phyloP scores from a whole-genome alignment of 2,329 filamentous ascomycete species.

The Hypoxylon sp. region DNA sequence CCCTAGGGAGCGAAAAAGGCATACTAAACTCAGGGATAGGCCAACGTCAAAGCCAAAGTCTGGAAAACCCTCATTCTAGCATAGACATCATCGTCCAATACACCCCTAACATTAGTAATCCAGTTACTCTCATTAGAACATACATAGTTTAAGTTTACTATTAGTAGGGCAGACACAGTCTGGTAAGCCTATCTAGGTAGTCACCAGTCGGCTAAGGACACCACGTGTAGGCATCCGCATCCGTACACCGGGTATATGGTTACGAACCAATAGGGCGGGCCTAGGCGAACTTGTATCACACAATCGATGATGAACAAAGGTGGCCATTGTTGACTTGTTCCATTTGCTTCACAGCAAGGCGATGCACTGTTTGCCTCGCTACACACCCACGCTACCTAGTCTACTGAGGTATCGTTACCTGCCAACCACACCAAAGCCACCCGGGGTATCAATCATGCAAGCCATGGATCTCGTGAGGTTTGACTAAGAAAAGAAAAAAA shows the following conservation, averaged over 20 bases:
- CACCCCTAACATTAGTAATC: background rate
- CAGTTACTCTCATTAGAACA: background rate
- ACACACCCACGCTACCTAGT: conserved; percentile 4
- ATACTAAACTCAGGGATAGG: background rate
- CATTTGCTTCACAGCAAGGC: conserved; percentile 26
- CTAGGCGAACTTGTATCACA: conserved; percentile 44
- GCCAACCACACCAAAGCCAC: conserved; percentile 36
- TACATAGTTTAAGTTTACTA: background rate
- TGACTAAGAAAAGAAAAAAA: conserved; percentile 31
- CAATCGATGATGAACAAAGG: conserved; percentile 20
- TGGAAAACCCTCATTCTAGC: background rate
- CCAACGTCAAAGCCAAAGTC: background rate
- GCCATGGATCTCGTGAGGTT: conserved; percentile 30
- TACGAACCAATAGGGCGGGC: conserved; percentile 30
- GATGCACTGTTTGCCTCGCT: conserved; percentile 31
- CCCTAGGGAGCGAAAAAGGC: background rate
- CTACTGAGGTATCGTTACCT: conserved; percentile 16
- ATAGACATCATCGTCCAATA: too few species aligned
- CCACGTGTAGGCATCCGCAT: conserved; percentile 31
- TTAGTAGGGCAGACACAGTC: background rate
- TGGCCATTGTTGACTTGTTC: conserved; percentile 1
- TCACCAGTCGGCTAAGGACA: conserved; percentile 15
- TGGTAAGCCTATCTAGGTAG: background rate
- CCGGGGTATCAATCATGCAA: conserved; percentile 46
- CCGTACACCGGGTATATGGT: conserved; percentile 10